Evolutionary conservation across 177 flowering plant species (phyloP).

Genomic region (Telopea speciosissima): DNA sequence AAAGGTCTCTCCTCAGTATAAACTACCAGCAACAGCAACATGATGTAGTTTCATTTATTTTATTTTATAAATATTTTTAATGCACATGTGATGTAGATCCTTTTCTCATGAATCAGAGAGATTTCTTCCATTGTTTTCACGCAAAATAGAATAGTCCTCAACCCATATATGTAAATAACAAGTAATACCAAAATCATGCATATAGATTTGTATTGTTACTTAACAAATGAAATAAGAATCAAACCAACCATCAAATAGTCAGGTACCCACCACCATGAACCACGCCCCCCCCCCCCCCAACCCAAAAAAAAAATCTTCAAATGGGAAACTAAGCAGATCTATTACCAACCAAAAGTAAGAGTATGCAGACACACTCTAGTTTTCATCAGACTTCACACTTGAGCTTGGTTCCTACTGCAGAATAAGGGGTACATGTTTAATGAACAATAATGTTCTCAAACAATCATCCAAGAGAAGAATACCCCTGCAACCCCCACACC

Average conservation of each 20-base stretch:
- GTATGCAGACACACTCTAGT: background rate
- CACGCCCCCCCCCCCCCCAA: no score
- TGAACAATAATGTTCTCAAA: background rate
- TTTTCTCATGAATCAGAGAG: background rate
- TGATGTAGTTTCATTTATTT: background rate
- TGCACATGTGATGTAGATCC: background rate
- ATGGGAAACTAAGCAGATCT: no score
- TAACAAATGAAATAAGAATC: background rate
- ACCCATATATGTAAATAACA: background rate
- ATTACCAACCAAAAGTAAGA: no score
- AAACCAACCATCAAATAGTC: background rate
- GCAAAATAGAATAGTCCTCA: background rate
- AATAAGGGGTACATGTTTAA: background rate
- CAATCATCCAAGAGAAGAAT: slow-evolving; percentile 1
- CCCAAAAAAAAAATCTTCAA: no score
- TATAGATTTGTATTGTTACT: no score
- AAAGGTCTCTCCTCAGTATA: background rate
- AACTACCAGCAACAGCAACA: slow-evolving; percentile 1
- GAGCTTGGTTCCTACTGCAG: background rate
- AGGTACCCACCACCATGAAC: no score
- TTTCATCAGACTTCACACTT: background rate
- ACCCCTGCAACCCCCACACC: no score
- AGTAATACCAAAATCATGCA: background rate
- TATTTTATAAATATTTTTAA: no score
- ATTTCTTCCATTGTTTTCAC: background rate